Base-by-base conservation (phyloP, 139 green algal species). In the Micractinium sp. region DNA sequence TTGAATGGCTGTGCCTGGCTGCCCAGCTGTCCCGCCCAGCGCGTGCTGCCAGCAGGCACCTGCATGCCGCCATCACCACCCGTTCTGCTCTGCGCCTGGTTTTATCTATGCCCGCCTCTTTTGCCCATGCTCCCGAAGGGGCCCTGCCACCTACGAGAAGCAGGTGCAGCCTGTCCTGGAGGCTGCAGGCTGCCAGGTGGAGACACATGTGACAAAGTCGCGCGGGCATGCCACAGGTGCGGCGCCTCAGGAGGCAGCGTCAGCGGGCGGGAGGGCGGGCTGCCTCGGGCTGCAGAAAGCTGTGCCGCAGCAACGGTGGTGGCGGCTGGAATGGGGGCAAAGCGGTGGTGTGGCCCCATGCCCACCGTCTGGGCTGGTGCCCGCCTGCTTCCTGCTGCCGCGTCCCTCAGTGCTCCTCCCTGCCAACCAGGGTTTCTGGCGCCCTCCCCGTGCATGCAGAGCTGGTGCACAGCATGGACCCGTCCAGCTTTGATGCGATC, bases 151-250 rank as follows among this genome's bases (percentile, higher is more conserved):
- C 27, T 89, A 95, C 35, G 41, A 86, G 22, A 39, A 66, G 22
- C 75, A 90, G 86, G 85, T 88, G 47, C 81, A 61, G 83, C 93
- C 94, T 0, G 87, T 96, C 25, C 87, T 97, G 74, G 91, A 95
- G 31, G 94, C 93, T 20, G 94, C 94, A 31, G 95, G 95, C 27
- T 71, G 95, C 78, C 27, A 78, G 3, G 33, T 96, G 5, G 89
- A 33, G 31, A 88, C 93, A 31, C 75, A 92, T 9, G 7, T 71
- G 18, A 88, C 85, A 2, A 14, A 71, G 47, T 41, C 56, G n/a
- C 9, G 69, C 31, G 16, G 33, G 12, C 85, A 88, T 18, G 85
- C 85, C 25, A 85, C 73, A 31, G 85, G 83, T 87, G 67, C 3
- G 29, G 20, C 22, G 12, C 14, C 63, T 5, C 63, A 73, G 20